phyloP scores from a whole-genome alignment of 2,329 filamentous ascomycete genomes.

The Colletotrichum siamense region DNA sequence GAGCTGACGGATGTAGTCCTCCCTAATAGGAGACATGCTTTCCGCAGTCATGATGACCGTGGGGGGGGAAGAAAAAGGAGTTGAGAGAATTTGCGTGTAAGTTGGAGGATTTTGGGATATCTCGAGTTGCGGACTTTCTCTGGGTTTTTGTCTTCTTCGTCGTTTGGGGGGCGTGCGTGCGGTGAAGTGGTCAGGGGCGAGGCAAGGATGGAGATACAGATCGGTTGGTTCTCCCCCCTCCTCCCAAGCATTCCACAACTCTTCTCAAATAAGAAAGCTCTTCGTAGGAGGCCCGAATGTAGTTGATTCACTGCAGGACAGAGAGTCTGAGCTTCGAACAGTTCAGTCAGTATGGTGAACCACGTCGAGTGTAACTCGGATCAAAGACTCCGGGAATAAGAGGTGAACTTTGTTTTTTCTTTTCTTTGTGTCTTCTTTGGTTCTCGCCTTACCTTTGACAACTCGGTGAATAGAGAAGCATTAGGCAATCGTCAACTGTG shows the following conservation, averaged over 20 bases:
- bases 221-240: neutral
- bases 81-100: neutral
- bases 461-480: neutral
- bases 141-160: neutral
- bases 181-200: neutral
- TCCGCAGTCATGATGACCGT: neutral
- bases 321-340: neutral
- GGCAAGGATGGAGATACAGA: neutral
- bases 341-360: neutral
- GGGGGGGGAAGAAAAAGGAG: neutral
- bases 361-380: neutral
- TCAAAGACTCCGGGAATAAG: neutral
- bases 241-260: neutral
- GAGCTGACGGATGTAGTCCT: conserved; percentile 18
- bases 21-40: neutral
- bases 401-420: neutral
- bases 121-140: neutral
- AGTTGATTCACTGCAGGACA: neutral
- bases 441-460: neutral
- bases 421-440: neutral
- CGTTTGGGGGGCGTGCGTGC: neutral
- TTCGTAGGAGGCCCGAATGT: neutral
- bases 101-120: neutral
- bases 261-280: neutral
- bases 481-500: neutral